Evolutionary conservation across 805 yeast species (phyloP).

Genomic region (Nakazawaea wyomingensis): DNA sequence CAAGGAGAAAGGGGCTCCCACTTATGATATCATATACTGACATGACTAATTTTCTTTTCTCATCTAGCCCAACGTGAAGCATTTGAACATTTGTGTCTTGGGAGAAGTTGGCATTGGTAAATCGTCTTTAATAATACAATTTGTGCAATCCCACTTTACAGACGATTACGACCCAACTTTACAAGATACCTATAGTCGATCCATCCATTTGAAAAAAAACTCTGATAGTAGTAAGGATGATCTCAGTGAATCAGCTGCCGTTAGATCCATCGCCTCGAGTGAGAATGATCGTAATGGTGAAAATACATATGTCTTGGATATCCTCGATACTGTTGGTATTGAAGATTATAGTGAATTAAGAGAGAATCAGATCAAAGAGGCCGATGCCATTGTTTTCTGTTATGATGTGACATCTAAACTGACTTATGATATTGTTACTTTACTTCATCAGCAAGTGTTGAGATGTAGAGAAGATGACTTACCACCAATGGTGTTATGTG

Average conservation of each 20-base stretch:
- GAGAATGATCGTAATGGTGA: constrained; percentile 18
- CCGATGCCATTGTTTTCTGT: constrained; percentile 47
- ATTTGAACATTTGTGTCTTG: constrained; percentile 22
- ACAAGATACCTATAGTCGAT: constrained; percentile 23
- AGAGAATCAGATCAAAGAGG: constrained; percentile 18
- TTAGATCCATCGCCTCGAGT: not conserved
- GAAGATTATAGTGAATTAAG: constrained; percentile 38
- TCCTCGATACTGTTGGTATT: constrained; percentile 87
- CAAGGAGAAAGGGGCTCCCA: too few species aligned
- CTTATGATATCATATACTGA: too few species aligned
- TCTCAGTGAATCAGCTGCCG: not conserved
- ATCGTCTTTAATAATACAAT: constrained; percentile 23
- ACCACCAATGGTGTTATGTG: constrained; percentile 50
- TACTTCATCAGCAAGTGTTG: constrained; percentile 57
- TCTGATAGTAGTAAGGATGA: not conserved
- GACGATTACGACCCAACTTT: constrained; percentile 21
- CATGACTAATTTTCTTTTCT: not conserved
- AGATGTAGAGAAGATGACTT: constrained; percentile 53
- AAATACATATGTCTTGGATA: constrained; percentile 32
- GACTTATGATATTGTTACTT: constrained; percentile 32
- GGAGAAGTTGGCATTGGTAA: constrained; percentile 29
- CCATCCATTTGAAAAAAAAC: not conserved
- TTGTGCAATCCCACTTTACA: constrained; percentile 18
- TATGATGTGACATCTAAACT: constrained; percentile 46
- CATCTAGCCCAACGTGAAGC: constrained; percentile 4